A percentile compares a stretch with the other conserved stretches of the same genome.
These are phyloP conservation scores for Cladophialophora immunda DNA, from an alignment of 2,329 filamentous ascomycete species.

Conservation along the genomic window DNA sequence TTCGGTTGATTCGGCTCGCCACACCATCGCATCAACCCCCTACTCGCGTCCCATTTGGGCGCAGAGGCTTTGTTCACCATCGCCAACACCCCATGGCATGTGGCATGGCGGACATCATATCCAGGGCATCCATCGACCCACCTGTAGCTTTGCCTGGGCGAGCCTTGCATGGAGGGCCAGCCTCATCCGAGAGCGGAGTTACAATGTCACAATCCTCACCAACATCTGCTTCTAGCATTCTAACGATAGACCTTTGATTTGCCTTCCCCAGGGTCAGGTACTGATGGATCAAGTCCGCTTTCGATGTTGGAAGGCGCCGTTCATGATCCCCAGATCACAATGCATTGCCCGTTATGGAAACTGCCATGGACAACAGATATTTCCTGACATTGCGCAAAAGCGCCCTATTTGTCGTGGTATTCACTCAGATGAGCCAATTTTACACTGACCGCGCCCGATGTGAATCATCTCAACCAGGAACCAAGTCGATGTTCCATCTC, in stretches of 20 bases:
- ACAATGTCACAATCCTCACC: not conserved
- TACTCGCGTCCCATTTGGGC: not conserved
- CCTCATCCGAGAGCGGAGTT: not conserved
- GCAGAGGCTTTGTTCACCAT: not conserved
- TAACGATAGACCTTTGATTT: not conserved
- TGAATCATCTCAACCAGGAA: not conserved
- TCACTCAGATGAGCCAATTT: not conserved
- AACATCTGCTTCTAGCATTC: not conserved
- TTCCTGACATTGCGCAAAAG: not conserved
- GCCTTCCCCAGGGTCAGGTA: not conserved
- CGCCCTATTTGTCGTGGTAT: not conserved
- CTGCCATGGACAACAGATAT: not conserved
- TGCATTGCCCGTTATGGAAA: not conserved
- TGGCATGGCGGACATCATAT: slow-evolving; percentile 4
- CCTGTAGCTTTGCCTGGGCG: not conserved
- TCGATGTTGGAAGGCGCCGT: not conserved
- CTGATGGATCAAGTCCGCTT: not conserved
- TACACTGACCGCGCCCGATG: not conserved
- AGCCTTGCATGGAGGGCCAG: slow-evolving; percentile 2
- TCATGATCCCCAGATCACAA: not conserved
- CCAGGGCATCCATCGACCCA: not conserved
- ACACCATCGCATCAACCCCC: not conserved
- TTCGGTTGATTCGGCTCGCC: not conserved
- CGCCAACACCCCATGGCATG: not conserved
- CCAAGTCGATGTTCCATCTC: not conserved